Base-by-base conservation (phyloP, 345 rosid species). In the Eucalyptus urophylla region DNA sequence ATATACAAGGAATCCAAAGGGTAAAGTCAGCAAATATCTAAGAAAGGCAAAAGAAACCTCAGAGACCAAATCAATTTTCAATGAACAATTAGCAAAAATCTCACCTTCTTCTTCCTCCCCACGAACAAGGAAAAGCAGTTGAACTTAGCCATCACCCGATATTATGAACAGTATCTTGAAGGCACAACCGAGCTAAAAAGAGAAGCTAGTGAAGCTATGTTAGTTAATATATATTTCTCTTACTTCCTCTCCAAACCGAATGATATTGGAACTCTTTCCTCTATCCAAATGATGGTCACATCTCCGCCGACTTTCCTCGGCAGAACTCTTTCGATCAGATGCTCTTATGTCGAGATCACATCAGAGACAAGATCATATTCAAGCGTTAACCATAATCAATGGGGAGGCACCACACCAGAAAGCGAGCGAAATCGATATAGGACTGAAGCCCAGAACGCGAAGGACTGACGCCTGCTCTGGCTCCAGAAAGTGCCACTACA, bases 371-470 rank as follows among this genome's bases (percentile, higher is more conserved):
- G 86, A 89, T 43, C 58, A 43, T 15, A 31, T 24, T 31, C 81
- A 87, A 88, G 51, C 43, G 89, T 96, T 94, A 96, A 92, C 96
- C 99, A 91, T 96, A 94, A 92, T 96, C 99, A 87, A 95, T 89
- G 7, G 98, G 99, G 89, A 96, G 98, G 54, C 93, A 89, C 91
- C 94, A 92, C 54, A 95, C 91, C 93, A 92, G 88, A 58, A 94
- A 90, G 27, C 54, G 88, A 40, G 87, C 86, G 86, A 90, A 81
- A 86, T 88, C 54, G 87, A 88, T 90, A 87, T 47, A 54, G 49
- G 86, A 49, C 60, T 19, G 92, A 90, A 86, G 91, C 91, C 91
- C 93, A 90, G 95, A 86, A 91, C 90, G 89, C 89, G 86, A 92
- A 91, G 92, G 90, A 80, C 87, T 88, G 81, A 62, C 51, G 87